Conservation (phyloP, 495 filamentous ascomycete species). For the Neurospora terricola region DNA sequence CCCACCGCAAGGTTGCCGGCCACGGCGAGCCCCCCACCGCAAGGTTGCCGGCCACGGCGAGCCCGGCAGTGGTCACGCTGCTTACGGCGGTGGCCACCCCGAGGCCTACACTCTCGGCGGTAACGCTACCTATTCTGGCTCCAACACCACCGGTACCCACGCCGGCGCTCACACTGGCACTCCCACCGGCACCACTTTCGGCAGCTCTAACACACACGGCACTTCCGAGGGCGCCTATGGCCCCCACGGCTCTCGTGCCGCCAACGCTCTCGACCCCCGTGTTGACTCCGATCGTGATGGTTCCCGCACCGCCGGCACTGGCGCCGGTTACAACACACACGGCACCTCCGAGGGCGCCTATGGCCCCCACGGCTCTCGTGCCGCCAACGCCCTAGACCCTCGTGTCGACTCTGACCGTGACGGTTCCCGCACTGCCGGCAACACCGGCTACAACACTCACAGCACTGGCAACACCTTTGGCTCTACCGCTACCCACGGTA, state of each 20-base stretch:
- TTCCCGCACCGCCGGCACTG: conserved; percentile 9
- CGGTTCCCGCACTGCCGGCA: conserved; percentile 7
- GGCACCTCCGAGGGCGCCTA: conserved; percentile 7
- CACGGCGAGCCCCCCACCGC: too few species aligned
- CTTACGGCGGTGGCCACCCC: neutral
- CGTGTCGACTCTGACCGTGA: conserved; percentile 10
- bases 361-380: conserved; percentile 9
- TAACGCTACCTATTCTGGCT: conserved; percentile 6
- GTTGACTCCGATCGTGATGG: conserved; percentile 9
- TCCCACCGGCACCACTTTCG: conserved; percentile 6
- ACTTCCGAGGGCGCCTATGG: conserved; percentile 6
- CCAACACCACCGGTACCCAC: conserved; percentile 36
- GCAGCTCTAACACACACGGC: conserved; percentile 8
- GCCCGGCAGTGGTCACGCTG: conserved; percentile 4
- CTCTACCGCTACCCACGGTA: neutral
- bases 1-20: too few species aligned
- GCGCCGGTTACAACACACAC: conserved; percentile 5
- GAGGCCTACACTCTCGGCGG: neutral
- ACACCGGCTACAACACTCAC: conserved; percentile 8
- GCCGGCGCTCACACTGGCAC: conserved; percentile 6
- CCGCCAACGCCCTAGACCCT: conserved; percentile 10
- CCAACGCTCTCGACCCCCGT: conserved; percentile 11
- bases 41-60: too few species aligned
- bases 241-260: conserved; percentile 8
- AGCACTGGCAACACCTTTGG: conserved; percentile 3